A percentile compares a stretch with the other conserved stretches of the same genome.
Conservation (phyloP, 352 stramenopile species). For the Globisporangium nagaii region DNA sequence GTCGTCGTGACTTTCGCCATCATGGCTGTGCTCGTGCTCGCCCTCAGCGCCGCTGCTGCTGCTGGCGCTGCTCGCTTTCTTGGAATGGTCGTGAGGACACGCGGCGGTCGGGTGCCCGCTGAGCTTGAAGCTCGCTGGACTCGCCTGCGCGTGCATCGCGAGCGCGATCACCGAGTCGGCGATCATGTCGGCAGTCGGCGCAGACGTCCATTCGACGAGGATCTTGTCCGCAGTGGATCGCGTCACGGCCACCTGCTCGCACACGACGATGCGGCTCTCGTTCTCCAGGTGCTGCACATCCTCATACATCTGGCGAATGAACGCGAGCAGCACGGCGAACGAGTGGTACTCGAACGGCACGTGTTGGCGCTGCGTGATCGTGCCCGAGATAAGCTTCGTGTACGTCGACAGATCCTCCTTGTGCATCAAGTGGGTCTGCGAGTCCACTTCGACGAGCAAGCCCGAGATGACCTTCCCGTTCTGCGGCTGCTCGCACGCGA, state of each 20-base stretch:
- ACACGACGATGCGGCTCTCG: conserved; percentile 61
- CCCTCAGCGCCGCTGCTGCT: conserved; percentile 6
- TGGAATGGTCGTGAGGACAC: conserved; percentile 77
- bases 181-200: conserved; percentile 93
- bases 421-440: conserved; percentile 79
- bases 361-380: conserved; percentile 82
- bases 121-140: conserved; percentile 77
- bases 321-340: conserved; percentile 73
- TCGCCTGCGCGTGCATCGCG: conserved; percentile 91
- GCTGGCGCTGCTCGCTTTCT: too few species aligned
- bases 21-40: conserved; percentile 14
- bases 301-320: conserved; percentile 84
- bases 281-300: conserved; percentile 53
- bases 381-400: conserved; percentile 76
- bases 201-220: conserved; percentile 85
- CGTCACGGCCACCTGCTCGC: conserved; percentile 67
- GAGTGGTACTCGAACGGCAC: conserved; percentile 76
- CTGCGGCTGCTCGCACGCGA: conserved; percentile 70
- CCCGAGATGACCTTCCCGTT: conserved; percentile 75
- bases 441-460: conserved; percentile 83
- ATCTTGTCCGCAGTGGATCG: conserved; percentile 35
- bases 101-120: conserved; percentile 65
- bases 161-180: conserved; percentile 95
- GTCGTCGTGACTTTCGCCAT: conserved; percentile 15
- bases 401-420: conserved; percentile 84